A percentile compares a stretch with the other conserved stretches of the same genome.
phyloP scores from a whole-genome alignment of 2,329 filamentous ascomycete genomes.

The Epichloe sibirici region DNA sequence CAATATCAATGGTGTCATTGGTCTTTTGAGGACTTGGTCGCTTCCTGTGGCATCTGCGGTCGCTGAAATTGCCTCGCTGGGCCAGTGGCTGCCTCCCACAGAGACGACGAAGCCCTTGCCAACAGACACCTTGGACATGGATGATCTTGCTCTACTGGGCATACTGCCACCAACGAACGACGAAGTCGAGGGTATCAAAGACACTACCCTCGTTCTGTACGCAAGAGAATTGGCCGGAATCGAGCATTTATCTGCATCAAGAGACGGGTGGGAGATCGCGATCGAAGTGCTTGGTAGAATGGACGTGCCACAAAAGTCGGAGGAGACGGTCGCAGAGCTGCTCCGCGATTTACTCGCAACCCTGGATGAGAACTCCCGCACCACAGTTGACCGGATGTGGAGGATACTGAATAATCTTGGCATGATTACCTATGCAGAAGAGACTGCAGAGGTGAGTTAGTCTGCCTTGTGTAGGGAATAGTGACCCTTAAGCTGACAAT shows the following conservation, averaged over 20 bases:
- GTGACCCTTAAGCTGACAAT: conserved; percentile 13
- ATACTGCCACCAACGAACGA: conserved; percentile 47
- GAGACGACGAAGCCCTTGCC: conserved; percentile 31
- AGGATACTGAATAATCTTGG: conserved; percentile 64
- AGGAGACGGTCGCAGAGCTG: conserved; percentile 61
- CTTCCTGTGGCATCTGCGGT: conserved; percentile 65
- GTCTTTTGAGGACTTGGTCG: conserved; percentile 68
- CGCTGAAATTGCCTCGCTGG: conserved; percentile 72
- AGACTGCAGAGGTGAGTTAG: conserved; percentile 63
- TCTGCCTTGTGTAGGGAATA: neutral
- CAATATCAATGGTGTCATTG: conserved; percentile 63
- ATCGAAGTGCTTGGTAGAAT: conserved; percentile 73
- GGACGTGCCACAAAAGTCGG: conserved; percentile 58
- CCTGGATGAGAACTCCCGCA: conserved; percentile 52
- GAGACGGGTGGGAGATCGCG: conserved; percentile 82
- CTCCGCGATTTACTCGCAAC: conserved; percentile 52
- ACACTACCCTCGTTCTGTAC: conserved; percentile 67
- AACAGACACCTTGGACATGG: conserved; percentile 61
- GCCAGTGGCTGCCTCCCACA: conserved; percentile 59
- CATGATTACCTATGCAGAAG: conserved; percentile 66
- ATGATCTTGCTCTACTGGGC: conserved; percentile 74
- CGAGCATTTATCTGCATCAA: conserved; percentile 33
- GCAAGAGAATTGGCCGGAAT: conserved; percentile 53
- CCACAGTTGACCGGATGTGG: conserved; percentile 72
- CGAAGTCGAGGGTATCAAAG: conserved; percentile 56